phyloP scores from a whole-genome alignment of 192 early-diverging fungal genomes.

The Cetraspora pellucida region DNA sequence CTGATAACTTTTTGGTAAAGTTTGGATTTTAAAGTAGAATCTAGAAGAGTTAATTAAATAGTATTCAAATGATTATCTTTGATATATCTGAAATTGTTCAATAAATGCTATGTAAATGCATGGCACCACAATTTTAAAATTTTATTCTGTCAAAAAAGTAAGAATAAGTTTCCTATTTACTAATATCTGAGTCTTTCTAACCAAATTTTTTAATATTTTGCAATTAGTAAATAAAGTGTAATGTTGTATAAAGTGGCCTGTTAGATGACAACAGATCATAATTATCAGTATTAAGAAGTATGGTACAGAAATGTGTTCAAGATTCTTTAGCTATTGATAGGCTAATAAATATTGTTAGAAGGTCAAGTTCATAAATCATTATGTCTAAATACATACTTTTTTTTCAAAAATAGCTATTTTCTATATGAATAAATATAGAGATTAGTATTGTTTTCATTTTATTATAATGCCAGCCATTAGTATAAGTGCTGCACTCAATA shows the following conservation, averaged over 20 bases:
- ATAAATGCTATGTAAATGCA: not conserved
- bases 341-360: slow-evolving; percentile 12
- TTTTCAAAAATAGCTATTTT: too few relatives aligned
- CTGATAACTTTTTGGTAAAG: too few relatives aligned
- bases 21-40: not conserved
- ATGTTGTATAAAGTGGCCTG: not conserved
- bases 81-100: not conserved
- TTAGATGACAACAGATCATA: not conserved
- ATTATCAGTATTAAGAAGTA: too few relatives aligned
- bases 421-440: too few relatives aligned
- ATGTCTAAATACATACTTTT: too few relatives aligned
- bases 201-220: not conserved
- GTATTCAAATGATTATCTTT: not conserved
- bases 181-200: not conserved
- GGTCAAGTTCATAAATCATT: too few relatives aligned
- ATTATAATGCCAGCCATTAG: too few relatives aligned
- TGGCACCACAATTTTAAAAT: slow-evolving; percentile 1
- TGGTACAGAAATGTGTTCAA: not conserved
- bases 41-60: not conserved
- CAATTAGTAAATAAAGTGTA: slow-evolving; percentile 11
- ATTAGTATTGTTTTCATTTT: too few relatives aligned
- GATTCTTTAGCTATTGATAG: not conserved
- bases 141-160: slow-evolving; percentile 7
- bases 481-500: too few relatives aligned
- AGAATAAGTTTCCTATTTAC: not conserved